Evolutionary conservation across 2,329 filamentous ascomycete genomes (phyloP), one percentile per base, ranked within the genome.

Genomic region (Aspergillus aculeatus): DNA sequence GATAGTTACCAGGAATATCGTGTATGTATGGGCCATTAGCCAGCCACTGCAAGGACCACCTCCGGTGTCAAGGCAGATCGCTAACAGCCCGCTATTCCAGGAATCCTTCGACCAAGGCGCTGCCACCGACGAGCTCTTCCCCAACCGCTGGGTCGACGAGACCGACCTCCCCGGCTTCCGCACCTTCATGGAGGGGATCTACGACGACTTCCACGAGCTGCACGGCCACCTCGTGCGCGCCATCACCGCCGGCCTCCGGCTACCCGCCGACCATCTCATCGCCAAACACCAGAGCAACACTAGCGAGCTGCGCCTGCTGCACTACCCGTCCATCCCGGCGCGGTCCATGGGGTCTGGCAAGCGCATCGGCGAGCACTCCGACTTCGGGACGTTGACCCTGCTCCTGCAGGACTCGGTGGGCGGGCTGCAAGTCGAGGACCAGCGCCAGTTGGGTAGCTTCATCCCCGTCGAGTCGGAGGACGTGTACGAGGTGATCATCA

Each of bases 221-320:
- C 77, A 78, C 9, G 72, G 73, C 44, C 67, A 75, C 21, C 71
- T 84, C 16, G 73, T 84, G 32, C 69, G 73, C 21, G 73, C 73
- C 0, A 71, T 84, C 10, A 78, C 80, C 5, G 60, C 3, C 11
- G 32, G 11, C 5, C 11, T 35, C 14, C 11, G 32, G 32, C 32
- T 35, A 12, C 14, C 32, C 1, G 66, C 84, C 24, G 78, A 73
- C 0, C 75, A 80, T 24, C 72, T 72, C 31, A 74, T 75, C 57
- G 71, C 82, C 50, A 62, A 78, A 3, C 66, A 70, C 14, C 75
- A 81, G 29, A 84, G 86, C 70, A 78, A 76, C 57, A 80, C 80
- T 1, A 85, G 85, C 63, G 84, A 86, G 61, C 75, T 87, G 24
- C 80, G 86, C 1, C 71, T 88, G 23, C 74, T 87, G 7, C 85